Evolutionary conservation across 2,329 filamentous ascomycete species (phyloP), one percentile per base, ranked within the genome.

Genomic region (Colletotrichum eremochloae): DNA sequence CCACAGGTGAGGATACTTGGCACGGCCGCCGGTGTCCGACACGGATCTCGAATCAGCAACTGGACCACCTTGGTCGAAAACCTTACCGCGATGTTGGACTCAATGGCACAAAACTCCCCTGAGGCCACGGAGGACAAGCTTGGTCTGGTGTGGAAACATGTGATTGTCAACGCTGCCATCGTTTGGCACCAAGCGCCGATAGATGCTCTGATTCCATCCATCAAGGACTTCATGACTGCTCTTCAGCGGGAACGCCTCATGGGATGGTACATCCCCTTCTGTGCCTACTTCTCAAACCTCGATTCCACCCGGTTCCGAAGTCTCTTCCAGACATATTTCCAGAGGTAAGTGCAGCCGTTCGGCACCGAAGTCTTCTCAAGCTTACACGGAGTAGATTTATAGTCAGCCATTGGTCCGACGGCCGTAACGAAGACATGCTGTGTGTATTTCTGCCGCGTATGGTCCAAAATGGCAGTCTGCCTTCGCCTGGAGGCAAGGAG

Each of bases 231-330:
- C 57, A 88, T 90, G 79, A 89, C 92, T 44, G 84, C 85, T 4
- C 83, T 97, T 60, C 90, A 89, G 4, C 88, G 88, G 63, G 90
- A 92, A 56, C 87, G 87, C 1, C 87, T 95, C 77, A 89, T 92
- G 77, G 82, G 82, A 63, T 92, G 91, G 84, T 98, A 97, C 80
- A 87, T 98, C 55, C 88, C 91, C 0, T 97, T 98, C 81, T 98
- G 94, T 81, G 92, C 92, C 18, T 91, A 94, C 64, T 91, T 96
- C 76, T 92, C 94, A 0, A 89, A 94, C 66, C 85, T 97, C 46
- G 91, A 95, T 57, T 80, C 87, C 1, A 89, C 92, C 65, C 89
- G 93, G 50, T 99, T 98, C 78, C 89, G 91, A 66, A 91, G 90
- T 74, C 85, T 98, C n/a, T 87, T 97, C 42, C 86, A 95, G 9